Base-by-base conservation (phyloP, 768 basidiomycete genomes). In the Strobilomyces echinocephalus region DNA sequence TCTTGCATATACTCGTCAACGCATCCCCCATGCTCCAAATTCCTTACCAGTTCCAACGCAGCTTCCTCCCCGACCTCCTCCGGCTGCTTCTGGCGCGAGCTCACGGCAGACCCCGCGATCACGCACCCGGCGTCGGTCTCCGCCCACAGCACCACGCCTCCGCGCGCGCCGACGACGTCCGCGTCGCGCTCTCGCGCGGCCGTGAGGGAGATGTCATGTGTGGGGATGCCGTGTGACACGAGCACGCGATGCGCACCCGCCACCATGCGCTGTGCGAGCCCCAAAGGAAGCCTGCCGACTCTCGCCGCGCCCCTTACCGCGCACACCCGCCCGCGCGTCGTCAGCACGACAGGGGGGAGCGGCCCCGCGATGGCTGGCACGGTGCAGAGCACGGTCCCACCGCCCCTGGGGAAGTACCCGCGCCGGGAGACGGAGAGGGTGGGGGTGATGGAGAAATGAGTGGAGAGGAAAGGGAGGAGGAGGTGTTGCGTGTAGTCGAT, bases 361-460 rank as follows among this genome's bases (percentile, higher is more conserved):
- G 85, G 79, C 0, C 60, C 63, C 0, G 55, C 47, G 3, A 80
- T 64, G 0, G 68, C 50, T 8, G 72, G 66, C 4, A 75, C 53
- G 1, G 64, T 69, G 49, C 83, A 72, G 1, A 62, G 53, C 6
- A 91, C 75, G 46, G 80, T 74, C 0, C 88, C 88, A 4, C 88
- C 87, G 20, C 88, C 88, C 60, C 76, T 82, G 0, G 88, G 88
- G 57, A 72, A 87, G 69, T 88, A 90, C 0, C 88, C 88, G 9
- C 88, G 76, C 53, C 73, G 78, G 40, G 69, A 60, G 7, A 20
- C 18, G 39, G 39, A 18, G 46, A 89, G 69, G 24, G 77, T 65
- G 24, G 90, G 64, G 5, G 69, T 67, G 2, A 78, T 67, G 8
- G 65, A 52, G 39, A 88, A 83, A 64, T 85, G 83, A 11, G 67